Conservation (phyloP, 2,329 filamentous ascomycete genomes). For the Neofusicoccum sp. region DNA sequence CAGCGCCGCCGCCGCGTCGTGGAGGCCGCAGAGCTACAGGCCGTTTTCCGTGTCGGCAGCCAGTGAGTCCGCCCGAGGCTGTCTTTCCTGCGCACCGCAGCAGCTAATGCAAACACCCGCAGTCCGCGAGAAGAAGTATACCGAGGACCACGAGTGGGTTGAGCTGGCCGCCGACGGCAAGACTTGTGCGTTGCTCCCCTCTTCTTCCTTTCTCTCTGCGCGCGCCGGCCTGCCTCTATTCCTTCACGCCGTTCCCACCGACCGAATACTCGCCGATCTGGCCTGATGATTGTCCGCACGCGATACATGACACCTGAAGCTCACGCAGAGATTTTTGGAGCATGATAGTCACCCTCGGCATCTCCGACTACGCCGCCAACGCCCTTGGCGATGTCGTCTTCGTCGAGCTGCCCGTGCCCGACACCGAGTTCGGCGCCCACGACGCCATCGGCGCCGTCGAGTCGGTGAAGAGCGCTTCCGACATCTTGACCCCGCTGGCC, state of each 20-base stretch:
- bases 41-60: slow-evolving; percentile 40
- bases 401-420: slow-evolving; percentile 81
- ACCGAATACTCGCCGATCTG: slow-evolving; percentile 2
- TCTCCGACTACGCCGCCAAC: slow-evolving; percentile 87
- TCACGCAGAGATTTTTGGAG: neutral
- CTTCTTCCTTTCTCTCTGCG: slow-evolving; percentile 10
- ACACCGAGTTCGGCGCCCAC: slow-evolving; percentile 67
- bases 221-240: neutral
- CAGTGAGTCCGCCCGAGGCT: slow-evolving; percentile 24
- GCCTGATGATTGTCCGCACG: slow-evolving; percentile 1
- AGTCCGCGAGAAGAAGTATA: slow-evolving; percentile 79
- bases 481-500: slow-evolving; percentile 85
- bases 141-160: slow-evolving; percentile 97
- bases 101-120: neutral
- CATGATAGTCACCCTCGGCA: slow-evolving; percentile 67
- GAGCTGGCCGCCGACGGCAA: slow-evolving; percentile 81
- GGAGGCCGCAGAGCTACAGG: slow-evolving; percentile 25
- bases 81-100: neutral
- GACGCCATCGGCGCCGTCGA: slow-evolving; percentile 93
- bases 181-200: slow-evolving; percentile 55
- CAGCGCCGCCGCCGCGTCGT: slow-evolving; percentile 23
- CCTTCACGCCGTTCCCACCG: slow-evolving; percentile 12
- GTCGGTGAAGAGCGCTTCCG: slow-evolving; percentile 97
- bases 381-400: slow-evolving; percentile 95
- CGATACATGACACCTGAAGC: slow-evolving; percentile 10